Conservation (phyloP, 164 flowering plant genomes). For the Aristolochia fimbriata region DNA sequence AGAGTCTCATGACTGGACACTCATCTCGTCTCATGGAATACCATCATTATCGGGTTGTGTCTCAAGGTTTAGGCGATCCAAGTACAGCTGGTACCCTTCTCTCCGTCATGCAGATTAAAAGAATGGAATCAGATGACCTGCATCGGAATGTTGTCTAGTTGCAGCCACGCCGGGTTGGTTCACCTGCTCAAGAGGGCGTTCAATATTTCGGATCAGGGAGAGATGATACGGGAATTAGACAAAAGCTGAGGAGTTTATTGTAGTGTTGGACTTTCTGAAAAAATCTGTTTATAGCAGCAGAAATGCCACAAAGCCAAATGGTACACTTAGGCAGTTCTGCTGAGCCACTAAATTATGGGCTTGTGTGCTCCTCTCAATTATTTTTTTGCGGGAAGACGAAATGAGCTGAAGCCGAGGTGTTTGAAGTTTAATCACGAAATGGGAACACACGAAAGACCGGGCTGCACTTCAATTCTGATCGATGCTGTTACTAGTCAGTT, state of each 20-base stretch:
- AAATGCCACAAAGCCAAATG: slow-evolving; percentile 10
- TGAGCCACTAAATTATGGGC: slow-evolving; percentile 4
- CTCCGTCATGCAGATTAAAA: slow-evolving; percentile 2
- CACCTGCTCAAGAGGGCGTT: slow-evolving; percentile 1
- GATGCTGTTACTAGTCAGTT: slow-evolving; percentile 8
- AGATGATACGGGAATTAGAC: slow-evolving; percentile 1
- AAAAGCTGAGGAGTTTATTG: slow-evolving; percentile 3
- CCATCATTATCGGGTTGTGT: neutral
- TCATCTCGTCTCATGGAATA: slow-evolving; percentile 2
- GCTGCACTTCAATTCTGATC: slow-evolving; percentile 8
- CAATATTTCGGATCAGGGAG: slow-evolving; percentile 2
- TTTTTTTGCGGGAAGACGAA: neutral
- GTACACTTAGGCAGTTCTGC: slow-evolving; percentile 8
- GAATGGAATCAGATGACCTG: slow-evolving; percentile 3
- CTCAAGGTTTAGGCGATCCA: slow-evolving; percentile 6
- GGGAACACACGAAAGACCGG: slow-evolving; percentile 5
- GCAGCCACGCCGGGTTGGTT: slow-evolving; percentile 8
- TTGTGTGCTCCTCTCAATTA: slow-evolving; percentile 7
- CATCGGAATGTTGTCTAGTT: slow-evolving; percentile 7
- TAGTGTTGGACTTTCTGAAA: too few relatives aligned
- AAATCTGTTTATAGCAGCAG: too few relatives aligned
- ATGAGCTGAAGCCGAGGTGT: slow-evolving; percentile 2
- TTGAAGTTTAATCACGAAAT: slow-evolving; percentile 3
- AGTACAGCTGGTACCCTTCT: slow-evolving; percentile 2
- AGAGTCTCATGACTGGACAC: too few relatives aligned